Conservation (phyloP, 495 filamentous ascomycete species). For the Podospora australis region DNA sequence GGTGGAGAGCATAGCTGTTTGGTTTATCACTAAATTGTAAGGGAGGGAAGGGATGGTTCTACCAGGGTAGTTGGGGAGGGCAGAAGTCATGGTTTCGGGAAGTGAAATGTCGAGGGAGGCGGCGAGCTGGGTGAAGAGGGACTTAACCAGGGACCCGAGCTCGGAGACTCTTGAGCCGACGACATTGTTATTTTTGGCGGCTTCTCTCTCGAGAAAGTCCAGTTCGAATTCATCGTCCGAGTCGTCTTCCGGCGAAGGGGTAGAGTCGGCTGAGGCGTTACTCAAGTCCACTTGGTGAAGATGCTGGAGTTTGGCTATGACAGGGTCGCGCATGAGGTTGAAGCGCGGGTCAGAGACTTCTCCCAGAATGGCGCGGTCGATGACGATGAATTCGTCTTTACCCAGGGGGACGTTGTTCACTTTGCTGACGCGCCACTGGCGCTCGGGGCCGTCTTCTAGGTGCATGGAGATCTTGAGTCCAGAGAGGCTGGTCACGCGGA, state of each 20-base stretch:
- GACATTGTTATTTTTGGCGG: not conserved
- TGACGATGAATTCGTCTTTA: slow-evolving; percentile 81
- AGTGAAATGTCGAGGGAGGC: slow-evolving; percentile 7
- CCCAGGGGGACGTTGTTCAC: slow-evolving; percentile 77
- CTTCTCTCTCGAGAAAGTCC: not conserved
- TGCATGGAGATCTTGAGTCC: slow-evolving; percentile 75
- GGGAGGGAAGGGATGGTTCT: slow-evolving; percentile 5
- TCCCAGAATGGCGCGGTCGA: slow-evolving; percentile 68
- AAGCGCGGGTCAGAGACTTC: slow-evolving; percentile 79
- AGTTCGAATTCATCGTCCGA: slow-evolving; percentile 1
- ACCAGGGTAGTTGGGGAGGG: not conserved
- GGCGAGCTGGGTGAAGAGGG: slow-evolving; percentile 28
- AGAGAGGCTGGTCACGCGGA: slow-evolving; percentile 70
- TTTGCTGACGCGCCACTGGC: slow-evolving; percentile 61
- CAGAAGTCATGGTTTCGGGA: not conserved
- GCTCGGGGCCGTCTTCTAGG: slow-evolving; percentile 49
- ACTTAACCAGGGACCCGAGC: slow-evolving; percentile 30
- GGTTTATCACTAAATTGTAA: slow-evolving; percentile 27
- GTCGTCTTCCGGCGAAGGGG: slow-evolving; percentile 4
- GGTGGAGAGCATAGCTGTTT: slow-evolving; percentile 62
- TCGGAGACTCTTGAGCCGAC: slow-evolving; percentile 9
- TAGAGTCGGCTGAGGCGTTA: slow-evolving; percentile 54
- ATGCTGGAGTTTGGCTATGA: slow-evolving; percentile 60
- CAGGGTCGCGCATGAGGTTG: slow-evolving; percentile 64
- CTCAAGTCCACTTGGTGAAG: slow-evolving; percentile 33